phyloP scores from a whole-genome alignment of 805 yeast species.

The Ogataea allantospora region DNA sequence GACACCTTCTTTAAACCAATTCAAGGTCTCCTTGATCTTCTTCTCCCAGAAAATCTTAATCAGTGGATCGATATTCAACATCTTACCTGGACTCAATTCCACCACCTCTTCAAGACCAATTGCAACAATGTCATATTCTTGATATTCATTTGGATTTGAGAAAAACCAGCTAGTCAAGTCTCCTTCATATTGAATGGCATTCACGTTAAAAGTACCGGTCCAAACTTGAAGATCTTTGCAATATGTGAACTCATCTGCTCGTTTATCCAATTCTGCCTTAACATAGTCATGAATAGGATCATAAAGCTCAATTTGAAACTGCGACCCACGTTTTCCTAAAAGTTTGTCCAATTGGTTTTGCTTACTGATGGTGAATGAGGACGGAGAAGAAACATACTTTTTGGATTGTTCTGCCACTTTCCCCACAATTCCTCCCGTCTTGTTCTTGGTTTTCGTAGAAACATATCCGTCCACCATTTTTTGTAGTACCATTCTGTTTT shows the following conservation, averaged over 20 bases:
- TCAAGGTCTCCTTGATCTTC: slow-evolving; percentile 49
- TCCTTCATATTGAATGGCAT: slow-evolving; percentile 46
- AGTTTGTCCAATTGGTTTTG: slow-evolving; percentile 41
- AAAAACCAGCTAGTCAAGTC: slow-evolving; percentile 45
- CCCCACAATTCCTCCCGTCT: slow-evolving; percentile 45
- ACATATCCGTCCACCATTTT: slow-evolving; percentile 40
- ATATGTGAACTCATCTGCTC: slow-evolving; percentile 40
- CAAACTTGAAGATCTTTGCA: slow-evolving; percentile 41
- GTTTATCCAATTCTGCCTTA: slow-evolving; percentile 38
- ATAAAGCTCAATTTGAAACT: slow-evolving; percentile 41
- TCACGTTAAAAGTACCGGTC: slow-evolving; percentile 55
- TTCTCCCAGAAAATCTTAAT: slow-evolving; percentile 65
- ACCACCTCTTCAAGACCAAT: slow-evolving; percentile 89
- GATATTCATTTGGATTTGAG: slow-evolving; percentile 37
- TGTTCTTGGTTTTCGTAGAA: slow-evolving; percentile 39
- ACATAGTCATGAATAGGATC: slow-evolving; percentile 58
- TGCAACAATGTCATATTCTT: slow-evolving; percentile 65
- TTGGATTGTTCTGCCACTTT: slow-evolving; percentile 40
- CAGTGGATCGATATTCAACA: slow-evolving; percentile 71
- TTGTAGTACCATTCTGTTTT: slow-evolving; percentile 42
- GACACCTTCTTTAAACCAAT: slow-evolving; percentile 33
- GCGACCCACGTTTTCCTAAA: slow-evolving; percentile 48
- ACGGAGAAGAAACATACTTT: slow-evolving; percentile 30
- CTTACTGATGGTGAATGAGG: slow-evolving; percentile 21
- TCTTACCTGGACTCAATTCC: slow-evolving; percentile 79